phyloP scores from a whole-genome alignment of 345 rosid genomes.

The Acer yangbiense region DNA sequence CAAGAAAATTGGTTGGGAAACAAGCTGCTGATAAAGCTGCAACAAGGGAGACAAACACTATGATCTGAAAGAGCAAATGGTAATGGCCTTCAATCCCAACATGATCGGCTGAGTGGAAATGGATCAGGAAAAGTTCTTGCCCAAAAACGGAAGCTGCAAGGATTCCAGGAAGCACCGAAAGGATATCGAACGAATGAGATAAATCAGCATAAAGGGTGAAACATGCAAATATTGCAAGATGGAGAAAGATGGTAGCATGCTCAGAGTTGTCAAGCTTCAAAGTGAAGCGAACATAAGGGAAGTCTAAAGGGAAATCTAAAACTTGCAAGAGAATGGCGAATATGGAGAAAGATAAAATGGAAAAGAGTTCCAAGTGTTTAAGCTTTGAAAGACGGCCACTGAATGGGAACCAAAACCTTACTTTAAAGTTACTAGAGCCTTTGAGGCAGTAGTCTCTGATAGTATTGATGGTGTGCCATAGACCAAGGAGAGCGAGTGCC shows the following conservation, averaged over 20 bases:
- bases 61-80: conserved; percentile 86
- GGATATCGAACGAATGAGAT: conserved; percentile 41
- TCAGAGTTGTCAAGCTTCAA: conserved; percentile 69
- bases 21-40: conserved; percentile 53
- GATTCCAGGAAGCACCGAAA: conserved; percentile 54
- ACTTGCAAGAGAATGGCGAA: conserved; percentile 56
- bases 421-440: conserved; percentile 49
- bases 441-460: conserved; percentile 60
- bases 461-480: conserved; percentile 78
- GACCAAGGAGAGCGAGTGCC: conserved; percentile 65
- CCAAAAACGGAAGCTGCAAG: conserved; percentile 67
- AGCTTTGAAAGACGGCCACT: conserved; percentile 35
- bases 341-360: conserved; percentile 57
- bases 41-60: conserved; percentile 59
- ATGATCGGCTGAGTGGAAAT: conserved; percentile 86
- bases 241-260: conserved; percentile 87
- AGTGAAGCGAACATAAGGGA: conserved; percentile 41
- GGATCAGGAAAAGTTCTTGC: conserved; percentile 85
- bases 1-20: conserved; percentile 51
- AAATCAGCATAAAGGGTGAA: conserved; percentile 66
- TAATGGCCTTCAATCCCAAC: conserved; percentile 88
- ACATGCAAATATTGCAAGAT: conserved; percentile 70
- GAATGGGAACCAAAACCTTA: conserved; percentile 61
- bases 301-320: conserved; percentile 47
- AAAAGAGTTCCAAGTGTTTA: conserved; percentile 62